Evolutionary conservation across 208 protist species (phyloP).

Genomic region (Jaenimonas drosophilae): DNA sequence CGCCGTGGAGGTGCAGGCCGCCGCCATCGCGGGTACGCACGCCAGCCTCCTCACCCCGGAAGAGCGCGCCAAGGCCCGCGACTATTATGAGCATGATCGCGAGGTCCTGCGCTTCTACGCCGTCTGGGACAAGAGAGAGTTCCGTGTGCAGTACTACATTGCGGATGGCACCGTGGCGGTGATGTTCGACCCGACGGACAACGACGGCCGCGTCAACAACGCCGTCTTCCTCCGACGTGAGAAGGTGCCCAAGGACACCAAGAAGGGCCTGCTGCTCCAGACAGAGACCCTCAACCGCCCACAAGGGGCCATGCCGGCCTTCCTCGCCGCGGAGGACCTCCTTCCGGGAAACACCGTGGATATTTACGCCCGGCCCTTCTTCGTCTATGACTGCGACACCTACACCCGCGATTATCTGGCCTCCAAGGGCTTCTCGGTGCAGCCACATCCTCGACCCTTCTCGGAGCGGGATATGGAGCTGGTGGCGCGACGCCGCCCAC

Average conservation of each 20-base stretch:
- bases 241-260: slow-evolving; percentile 69
- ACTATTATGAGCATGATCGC: slow-evolving; percentile 92
- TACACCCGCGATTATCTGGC: slow-evolving; percentile 87
- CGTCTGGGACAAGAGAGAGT: slow-evolving; percentile 89
- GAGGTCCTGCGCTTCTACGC: slow-evolving; percentile 94
- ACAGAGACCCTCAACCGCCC: slow-evolving; percentile 67
- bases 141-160: slow-evolving; percentile 95
- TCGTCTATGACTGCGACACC: slow-evolving; percentile 91
- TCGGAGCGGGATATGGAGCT: slow-evolving; percentile 23
- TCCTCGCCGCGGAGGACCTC: slow-evolving; percentile 72
- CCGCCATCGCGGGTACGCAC: slow-evolving; percentile 48
- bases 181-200: slow-evolving; percentile 79
- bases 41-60: slow-evolving; percentile 68
- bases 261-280: slow-evolving; percentile 14
- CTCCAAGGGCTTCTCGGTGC: slow-evolving; percentile 25
- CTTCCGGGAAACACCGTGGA: slow-evolving; percentile 67
- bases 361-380: slow-evolving; percentile 76
- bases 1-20: slow-evolving; percentile 70
- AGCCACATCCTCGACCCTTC: slow-evolving; percentile 15
- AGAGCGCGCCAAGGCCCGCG: slow-evolving; percentile 59
- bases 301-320: slow-evolving; percentile 19
- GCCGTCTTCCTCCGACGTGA: slow-evolving; percentile 86
- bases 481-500: neutral
- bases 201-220: slow-evolving; percentile 93
- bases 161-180: slow-evolving; percentile 92